These are phyloP conservation scores for Chamaecyparis obtusa DNA, from an alignment of 75 land plant species.

Conservation along the genomic window DNA sequence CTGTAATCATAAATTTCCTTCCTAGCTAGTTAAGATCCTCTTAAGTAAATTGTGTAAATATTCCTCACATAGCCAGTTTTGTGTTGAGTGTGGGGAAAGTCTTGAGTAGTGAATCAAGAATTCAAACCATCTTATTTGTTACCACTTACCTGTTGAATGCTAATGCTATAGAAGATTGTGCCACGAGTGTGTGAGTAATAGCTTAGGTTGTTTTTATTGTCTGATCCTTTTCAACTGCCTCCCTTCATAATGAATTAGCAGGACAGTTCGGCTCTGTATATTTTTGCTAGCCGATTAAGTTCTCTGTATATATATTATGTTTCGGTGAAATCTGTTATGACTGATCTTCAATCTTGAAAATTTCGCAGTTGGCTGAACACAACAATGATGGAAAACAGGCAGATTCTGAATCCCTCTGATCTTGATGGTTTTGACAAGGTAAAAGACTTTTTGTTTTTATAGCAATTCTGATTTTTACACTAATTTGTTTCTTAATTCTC, in stretches of 20 bases:
- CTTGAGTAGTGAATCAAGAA: not conserved
- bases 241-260: not conserved
- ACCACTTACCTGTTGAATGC: not conserved
- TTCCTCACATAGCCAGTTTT: not conserved
- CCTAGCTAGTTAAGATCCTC: not conserved
- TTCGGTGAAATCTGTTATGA: not conserved
- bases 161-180: not conserved
- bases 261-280: not conserved
- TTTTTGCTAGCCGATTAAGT: not conserved
- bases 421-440: conserved; percentile 99
- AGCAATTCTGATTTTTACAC: not conserved
- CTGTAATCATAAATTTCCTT: not conserved
- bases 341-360: not conserved
- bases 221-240: conserved; percentile 2
- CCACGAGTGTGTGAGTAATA: not conserved
- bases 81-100: not conserved
- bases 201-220: not conserved
- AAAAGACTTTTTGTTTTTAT: not conserved
- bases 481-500: not conserved
- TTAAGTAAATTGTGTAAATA: not conserved
- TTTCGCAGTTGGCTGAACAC: conserved; percentile 93
- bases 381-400: conserved; percentile 92
- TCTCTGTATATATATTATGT: not conserved
- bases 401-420: conserved; percentile 58
- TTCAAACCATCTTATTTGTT: not conserved